Conservation (phyloP, 106 monocot species). For the Posidonia australis region DNA sequence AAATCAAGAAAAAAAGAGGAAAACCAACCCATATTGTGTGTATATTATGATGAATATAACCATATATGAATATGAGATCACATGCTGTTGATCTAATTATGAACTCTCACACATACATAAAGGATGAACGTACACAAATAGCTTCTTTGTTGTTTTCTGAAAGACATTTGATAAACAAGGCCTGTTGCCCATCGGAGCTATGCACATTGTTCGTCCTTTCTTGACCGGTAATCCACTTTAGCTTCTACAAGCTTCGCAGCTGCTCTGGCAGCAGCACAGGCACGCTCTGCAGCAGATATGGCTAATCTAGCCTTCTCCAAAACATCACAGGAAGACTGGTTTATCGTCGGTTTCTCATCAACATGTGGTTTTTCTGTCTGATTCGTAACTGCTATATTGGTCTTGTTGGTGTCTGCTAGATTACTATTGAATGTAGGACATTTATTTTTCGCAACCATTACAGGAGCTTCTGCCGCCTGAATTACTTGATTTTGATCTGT, state of each 20-base stretch:
- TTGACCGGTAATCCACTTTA: slow-evolving; percentile 6
- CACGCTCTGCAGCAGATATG: slow-evolving; percentile 65
- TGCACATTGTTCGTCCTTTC: neutral
- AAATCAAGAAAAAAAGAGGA: too few species aligned
- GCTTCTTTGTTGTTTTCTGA: neutral
- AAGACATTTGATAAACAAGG: neutral
- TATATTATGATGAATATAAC: too few species aligned
- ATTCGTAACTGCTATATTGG: neutral
- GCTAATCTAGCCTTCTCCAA: slow-evolving; percentile 72
- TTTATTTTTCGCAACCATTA: neutral
- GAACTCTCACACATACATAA: neutral
- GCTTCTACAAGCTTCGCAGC: slow-evolving; percentile 57
- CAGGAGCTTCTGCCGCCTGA: slow-evolving; percentile 1
- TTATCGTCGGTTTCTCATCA: slow-evolving; percentile 8
- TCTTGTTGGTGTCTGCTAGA: neutral
- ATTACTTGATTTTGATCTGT: neutral
- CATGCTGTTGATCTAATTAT: neutral
- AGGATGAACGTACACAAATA: neutral
- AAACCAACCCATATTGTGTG: too few species aligned
- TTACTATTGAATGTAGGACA: neutral
- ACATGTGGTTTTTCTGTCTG: slow-evolving; percentile 2
- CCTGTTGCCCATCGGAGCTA: neutral
- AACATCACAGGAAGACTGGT: slow-evolving; percentile 31
- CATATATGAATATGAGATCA: neutral
- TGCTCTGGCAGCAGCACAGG: slow-evolving; percentile 55